Evolutionary conservation across 345 rosid genomes (phyloP).

Genomic region (Populus davidiana): DNA sequence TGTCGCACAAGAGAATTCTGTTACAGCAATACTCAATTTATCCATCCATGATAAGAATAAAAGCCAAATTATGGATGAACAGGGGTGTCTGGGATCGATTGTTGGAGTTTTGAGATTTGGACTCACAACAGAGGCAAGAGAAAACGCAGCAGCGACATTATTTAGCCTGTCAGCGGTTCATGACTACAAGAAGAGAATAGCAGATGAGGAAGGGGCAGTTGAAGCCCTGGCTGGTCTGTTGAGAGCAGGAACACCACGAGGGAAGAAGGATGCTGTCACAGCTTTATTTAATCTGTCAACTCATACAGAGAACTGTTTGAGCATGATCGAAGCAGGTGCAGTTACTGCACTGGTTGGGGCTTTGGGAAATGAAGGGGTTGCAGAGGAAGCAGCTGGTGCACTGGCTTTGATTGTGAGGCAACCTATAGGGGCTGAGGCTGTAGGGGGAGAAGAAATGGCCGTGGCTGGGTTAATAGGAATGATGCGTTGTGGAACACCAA

Average conservation of each 20-base stretch:
- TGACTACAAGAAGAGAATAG: conserved; percentile 85
- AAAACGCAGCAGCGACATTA: conserved; percentile 92
- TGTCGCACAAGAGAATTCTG: no score
- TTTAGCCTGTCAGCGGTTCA: conserved; percentile 90
- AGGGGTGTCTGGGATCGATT: conserved; percentile 64
- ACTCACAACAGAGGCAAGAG: conserved; percentile 73
- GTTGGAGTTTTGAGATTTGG: conserved; percentile 71
- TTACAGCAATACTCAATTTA: no score
- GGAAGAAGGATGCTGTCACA: conserved; percentile 93
- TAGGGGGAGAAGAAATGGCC: conserved; percentile 70
- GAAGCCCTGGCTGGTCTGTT: conserved; percentile 72
- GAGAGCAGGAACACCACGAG: conserved; percentile 69
- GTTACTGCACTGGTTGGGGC: conserved; percentile 70
- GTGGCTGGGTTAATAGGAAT: conserved; percentile 63
- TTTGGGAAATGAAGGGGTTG: conserved; percentile 65
- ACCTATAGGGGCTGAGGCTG: conserved; percentile 68
- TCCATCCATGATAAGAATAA: conserved; percentile 88
- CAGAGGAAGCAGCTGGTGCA: conserved; percentile 91
- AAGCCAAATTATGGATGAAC: conserved; percentile 76
- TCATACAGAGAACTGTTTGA: conserved; percentile 67
- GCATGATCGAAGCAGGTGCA: conserved; percentile 81
- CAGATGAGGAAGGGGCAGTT: conserved; percentile 57
- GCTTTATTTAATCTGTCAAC: conserved; percentile 85
- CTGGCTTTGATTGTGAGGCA: conserved; percentile 82
- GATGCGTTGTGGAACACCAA: conserved; percentile 89